phyloP scores from a whole-genome alignment of 1,284 basidiomycete genomes.

The Malassezia nana region DNA sequence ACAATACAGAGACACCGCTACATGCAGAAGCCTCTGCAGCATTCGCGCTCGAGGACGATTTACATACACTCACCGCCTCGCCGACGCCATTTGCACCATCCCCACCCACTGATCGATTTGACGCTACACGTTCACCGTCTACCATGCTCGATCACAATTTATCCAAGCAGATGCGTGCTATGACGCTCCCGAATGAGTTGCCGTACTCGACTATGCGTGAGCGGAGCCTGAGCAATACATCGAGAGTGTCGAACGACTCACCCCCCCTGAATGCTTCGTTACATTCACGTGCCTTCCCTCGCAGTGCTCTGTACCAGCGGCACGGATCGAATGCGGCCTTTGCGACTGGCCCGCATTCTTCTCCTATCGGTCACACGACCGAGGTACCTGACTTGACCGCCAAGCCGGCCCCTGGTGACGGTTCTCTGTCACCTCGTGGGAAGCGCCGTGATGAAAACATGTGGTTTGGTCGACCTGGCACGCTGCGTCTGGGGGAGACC shows the following conservation, averaged over 20 bases:
- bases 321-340: background rate
- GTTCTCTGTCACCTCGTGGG: background rate
- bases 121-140: background rate
- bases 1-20: slow-evolving; percentile 1
- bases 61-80: background rate
- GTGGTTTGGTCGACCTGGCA: slow-evolving; percentile 14
- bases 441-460: background rate
- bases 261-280: background rate
- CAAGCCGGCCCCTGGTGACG: background rate
- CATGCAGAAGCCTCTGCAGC: slow-evolving; percentile 15
- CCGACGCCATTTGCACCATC: background rate
- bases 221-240: background rate
- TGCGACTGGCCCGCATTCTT: background rate
- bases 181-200: slow-evolving; percentile 11
- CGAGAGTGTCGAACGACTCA: background rate
- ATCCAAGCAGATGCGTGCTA: slow-evolving; percentile 9
- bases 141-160: background rate
- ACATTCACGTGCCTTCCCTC: background rate
- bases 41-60: slow-evolving; percentile 12
- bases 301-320: background rate
- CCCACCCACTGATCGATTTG: background rate
- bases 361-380: background rate
- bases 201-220: background rate
- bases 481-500: slow-evolving; percentile 13
- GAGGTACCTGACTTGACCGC: background rate